Evolutionary conservation across 345 rosid species (phyloP), one percentile per base, ranked within the genome.

Genomic region (Arabidopsis arenosa): DNA sequence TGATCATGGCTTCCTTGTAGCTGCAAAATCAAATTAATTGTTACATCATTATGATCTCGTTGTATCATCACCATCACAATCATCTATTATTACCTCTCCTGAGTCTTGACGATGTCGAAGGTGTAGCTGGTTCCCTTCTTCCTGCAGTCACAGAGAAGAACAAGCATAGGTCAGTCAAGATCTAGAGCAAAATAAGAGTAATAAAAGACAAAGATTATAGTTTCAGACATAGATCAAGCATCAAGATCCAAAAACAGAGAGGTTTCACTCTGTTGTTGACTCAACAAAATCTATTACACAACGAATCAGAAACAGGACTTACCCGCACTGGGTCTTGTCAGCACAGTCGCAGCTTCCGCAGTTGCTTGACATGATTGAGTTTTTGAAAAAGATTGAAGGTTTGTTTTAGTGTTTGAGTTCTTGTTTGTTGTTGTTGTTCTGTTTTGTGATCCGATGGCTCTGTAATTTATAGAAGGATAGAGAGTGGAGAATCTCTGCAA

Each of bases 311-410:
- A 54, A 54, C 9, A 21, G 58, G 9, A 85, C 91, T 85, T 81
- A 88, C 95, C 45, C 83, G 68, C 96, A 93, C 87, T 88, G 84
- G 89, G 80, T 84, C 81, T 76, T 81, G 96, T 91, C 93, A 71
- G 86, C 33, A 81, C 98, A 93, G 89, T 84, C 86, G 57, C 98
- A 93, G 91, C 57, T 84, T 47, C 84, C 92, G 66, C 98, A 93
- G 68, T 21, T 76, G 89, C 37, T 64, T 23, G 96, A 89, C 98
- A 93, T 93, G 83, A 76, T 86, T 45, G 23, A 44, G 51, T 15
- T 26, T 45, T 48, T 32, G 59, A 7, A 30, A 39, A 61, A 63
- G 18, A 45, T 65, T 53, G 5, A 18, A 54, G 23, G 23, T 57
- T 3, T 28, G 32, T 28, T 28, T 28, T 28, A 28, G 32, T 39